A percentile compares a stretch with the other conserved stretches of the same genome.
phyloP scores from a whole-genome alignment of 2,329 filamentous ascomycete species.

The Penicillium sp. region DNA sequence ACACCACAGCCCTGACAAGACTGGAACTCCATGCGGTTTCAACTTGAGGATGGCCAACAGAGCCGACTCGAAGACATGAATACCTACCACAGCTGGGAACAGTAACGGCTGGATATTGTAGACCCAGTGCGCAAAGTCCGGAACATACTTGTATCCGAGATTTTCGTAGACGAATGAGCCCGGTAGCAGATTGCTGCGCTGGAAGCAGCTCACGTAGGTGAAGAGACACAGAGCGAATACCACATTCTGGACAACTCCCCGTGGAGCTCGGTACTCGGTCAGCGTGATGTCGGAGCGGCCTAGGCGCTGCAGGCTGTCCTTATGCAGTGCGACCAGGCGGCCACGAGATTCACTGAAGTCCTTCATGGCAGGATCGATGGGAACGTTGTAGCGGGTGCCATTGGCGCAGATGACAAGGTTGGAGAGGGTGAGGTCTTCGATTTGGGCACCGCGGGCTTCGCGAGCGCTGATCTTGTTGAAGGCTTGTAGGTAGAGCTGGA shows the following conservation, averaged over 20 bases:
- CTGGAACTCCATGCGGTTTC: conserved; percentile 53
- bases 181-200: conserved; percentile 54
- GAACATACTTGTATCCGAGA: conserved; percentile 53
- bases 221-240: conserved; percentile 57
- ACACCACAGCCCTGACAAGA: conserved; percentile 53
- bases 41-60: conserved; percentile 49
- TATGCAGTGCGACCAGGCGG: conserved; percentile 72
- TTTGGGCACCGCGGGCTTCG: conserved; percentile 57
- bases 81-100: conserved; percentile 58
- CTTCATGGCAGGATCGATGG: conserved; percentile 70
- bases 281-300: conserved; percentile 60
- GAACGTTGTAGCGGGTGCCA: conserved; percentile 51
- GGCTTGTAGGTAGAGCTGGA: conserved; percentile 75
- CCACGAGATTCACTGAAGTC: conserved; percentile 66
- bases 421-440: conserved; percentile 66
- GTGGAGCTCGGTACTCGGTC: conserved; percentile 53
- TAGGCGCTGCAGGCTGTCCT: conserved; percentile 59
- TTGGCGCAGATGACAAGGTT: conserved; percentile 63
- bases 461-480: conserved; percentile 60
- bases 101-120: conserved; percentile 61
- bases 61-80: conserved; percentile 67
- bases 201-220: conserved; percentile 55
- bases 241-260: conserved; percentile 50
- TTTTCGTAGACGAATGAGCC: conserved; percentile 52
- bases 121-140: conserved; percentile 60